phyloP scores from a whole-genome alignment of 495 filamentous ascomycete species.

The Trichocladium antarcticum region DNA sequence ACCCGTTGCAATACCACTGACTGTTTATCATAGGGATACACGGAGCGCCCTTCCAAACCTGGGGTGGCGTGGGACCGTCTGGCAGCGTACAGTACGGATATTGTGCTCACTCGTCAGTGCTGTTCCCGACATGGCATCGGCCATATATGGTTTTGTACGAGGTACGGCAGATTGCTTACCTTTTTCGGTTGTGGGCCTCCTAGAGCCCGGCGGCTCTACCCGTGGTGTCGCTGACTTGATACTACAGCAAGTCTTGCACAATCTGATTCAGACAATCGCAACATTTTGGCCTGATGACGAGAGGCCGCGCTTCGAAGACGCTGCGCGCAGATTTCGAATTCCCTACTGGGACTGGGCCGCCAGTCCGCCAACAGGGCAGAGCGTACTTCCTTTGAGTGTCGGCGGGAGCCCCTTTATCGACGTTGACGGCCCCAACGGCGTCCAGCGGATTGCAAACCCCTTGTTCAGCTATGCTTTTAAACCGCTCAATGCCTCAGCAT shows the following conservation, averaged over 20 bases:
- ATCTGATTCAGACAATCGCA: constrained; percentile 41
- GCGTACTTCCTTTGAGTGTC: constrained; percentile 41
- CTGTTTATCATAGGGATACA: constrained; percentile 44
- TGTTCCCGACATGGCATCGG: constrained; percentile 64
- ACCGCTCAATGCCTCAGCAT: constrained; percentile 38
- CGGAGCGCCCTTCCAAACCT: constrained; percentile 48
- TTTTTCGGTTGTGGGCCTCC: neutral
- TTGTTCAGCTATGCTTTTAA: constrained; percentile 51
- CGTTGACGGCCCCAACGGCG: constrained; percentile 43
- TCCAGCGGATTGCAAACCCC: constrained; percentile 48
- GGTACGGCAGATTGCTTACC: constrained; percentile 30
- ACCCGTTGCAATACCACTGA: constrained; percentile 3
- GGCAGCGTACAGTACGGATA: constrained; percentile 45
- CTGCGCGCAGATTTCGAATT: constrained; percentile 46
- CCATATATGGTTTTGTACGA: constrained; percentile 59
- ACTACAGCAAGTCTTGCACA: constrained; percentile 46
- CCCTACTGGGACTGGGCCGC: constrained; percentile 63
- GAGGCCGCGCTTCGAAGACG: constrained; percentile 36
- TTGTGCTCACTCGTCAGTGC: constrained; percentile 52
- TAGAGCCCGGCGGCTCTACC: neutral
- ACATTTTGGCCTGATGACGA: constrained; percentile 38
- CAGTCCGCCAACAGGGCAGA: constrained; percentile 35
- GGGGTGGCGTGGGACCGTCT: constrained; percentile 43
- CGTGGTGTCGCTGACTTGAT: constrained; percentile 5
- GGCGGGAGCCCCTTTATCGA: constrained; percentile 33